These are phyloP conservation scores for Lumnitzera littorea DNA, from an alignment of 345 rosid species.

Conservation along the genomic window DNA sequence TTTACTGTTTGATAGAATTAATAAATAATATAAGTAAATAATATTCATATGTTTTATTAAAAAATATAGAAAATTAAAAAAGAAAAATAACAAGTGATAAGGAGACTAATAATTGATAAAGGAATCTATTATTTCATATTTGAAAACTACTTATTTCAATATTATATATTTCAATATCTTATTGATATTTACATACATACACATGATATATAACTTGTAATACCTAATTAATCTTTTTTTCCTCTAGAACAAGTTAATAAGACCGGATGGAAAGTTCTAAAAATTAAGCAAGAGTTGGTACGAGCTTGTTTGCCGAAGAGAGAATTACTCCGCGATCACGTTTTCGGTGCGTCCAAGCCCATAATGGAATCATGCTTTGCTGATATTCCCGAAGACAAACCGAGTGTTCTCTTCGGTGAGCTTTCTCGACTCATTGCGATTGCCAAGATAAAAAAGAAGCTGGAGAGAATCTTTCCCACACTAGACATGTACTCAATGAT, in stretches of 20 bases:
- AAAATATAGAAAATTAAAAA: no score
- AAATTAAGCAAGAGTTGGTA: constrained; percentile 39
- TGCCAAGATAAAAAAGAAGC: constrained; percentile 28
- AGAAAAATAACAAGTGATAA: constrained; percentile 8
- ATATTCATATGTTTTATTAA: no score
- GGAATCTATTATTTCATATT: constrained; percentile 40
- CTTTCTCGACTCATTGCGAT: constrained; percentile 43
- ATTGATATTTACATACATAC: no score
- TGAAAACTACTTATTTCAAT: constrained; percentile 7
- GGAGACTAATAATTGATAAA: constrained; percentile 61
- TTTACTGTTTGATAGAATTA: no score
- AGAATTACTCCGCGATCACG: constrained; percentile 42
- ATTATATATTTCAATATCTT: no score
- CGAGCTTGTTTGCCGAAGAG: constrained; percentile 38
- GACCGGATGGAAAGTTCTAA: constrained; percentile 41
- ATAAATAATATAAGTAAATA: no score
- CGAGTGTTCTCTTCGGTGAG: constrained; percentile 28
- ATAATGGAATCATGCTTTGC: constrained; percentile 53
- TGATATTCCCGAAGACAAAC: constrained; percentile 51
- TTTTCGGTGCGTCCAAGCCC: constrained; percentile 41
- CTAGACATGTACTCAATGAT: constrained; percentile 42
- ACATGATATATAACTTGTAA: neutral
- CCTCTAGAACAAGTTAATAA: constrained; percentile 40
- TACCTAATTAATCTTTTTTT: no score
- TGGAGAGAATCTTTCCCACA: constrained; percentile 39